phyloP scores from a whole-genome alignment of 805 yeast species.

The Zygosaccharomyces siamensis region DNA sequence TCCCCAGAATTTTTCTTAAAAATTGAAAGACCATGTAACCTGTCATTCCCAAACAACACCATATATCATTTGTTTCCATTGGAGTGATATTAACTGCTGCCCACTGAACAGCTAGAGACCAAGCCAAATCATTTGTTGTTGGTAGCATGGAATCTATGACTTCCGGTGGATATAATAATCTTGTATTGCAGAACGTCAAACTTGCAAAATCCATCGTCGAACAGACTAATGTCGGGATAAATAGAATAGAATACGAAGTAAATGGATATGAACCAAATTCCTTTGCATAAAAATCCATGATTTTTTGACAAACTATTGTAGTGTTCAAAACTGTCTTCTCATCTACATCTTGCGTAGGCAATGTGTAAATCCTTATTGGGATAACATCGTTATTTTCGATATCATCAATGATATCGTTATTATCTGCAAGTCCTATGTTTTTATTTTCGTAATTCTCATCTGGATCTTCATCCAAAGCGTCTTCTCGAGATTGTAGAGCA shows the following conservation, averaged over 20 bases:
- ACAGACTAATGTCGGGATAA: constrained; percentile 54
- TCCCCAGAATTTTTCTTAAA: constrained; percentile 67
- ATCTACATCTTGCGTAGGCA: constrained; percentile 47
- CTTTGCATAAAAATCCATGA: constrained; percentile 75
- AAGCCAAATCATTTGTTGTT: constrained; percentile 62
- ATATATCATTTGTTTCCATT: constrained; percentile 65
- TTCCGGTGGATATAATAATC: constrained; percentile 64
- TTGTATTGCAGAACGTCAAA: constrained; percentile 54
- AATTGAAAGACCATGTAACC: constrained; percentile 77
- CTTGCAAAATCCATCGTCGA: constrained; percentile 57
- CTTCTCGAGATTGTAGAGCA: constrained; percentile 17
- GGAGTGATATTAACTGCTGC: constrained; percentile 90
- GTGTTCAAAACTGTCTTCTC: constrained; percentile 57
- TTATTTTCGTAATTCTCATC: constrained; percentile 38
- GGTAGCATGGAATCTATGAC: constrained; percentile 73
- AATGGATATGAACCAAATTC: constrained; percentile 94
- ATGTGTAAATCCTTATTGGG: constrained; percentile 57
- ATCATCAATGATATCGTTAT: constrained; percentile 29
- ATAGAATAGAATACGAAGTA: constrained; percentile 70
- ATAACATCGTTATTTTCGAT: constrained; percentile 41
- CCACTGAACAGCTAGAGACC: constrained; percentile 84
- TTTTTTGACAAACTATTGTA: constrained; percentile 68
- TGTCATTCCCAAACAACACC: constrained; percentile 87
- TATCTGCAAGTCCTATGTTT: constrained; percentile 22
- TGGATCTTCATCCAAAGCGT: constrained; percentile 28